These are phyloP conservation scores for Saccharomycopsis vini DNA, from an alignment of 805 yeast species.

Conservation along the genomic window DNA sequence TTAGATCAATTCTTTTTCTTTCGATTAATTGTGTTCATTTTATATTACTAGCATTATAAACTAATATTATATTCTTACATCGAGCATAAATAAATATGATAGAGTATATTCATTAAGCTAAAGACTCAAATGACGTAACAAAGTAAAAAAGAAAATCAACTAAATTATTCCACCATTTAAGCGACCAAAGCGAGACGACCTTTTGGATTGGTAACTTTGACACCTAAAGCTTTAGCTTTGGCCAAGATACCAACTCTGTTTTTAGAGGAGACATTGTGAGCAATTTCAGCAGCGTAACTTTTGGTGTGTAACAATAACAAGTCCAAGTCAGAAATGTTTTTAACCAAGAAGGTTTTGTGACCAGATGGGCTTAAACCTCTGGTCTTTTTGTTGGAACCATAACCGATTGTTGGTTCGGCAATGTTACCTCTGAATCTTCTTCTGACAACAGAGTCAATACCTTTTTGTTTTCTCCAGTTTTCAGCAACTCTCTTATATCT, in stretches of 20 bases:
- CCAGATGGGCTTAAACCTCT: conserved; percentile 94
- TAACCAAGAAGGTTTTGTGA: conserved; percentile 92
- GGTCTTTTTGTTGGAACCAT: conserved; percentile 99
- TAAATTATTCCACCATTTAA: too few species aligned
- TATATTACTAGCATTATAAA: too few species aligned
- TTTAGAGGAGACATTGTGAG: conserved; percentile 96
- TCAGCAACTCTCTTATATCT: conserved; percentile 97
- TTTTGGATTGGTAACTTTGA: conserved; percentile 98
- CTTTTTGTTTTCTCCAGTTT: conserved; percentile 99
- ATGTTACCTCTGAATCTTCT: conserved; percentile 99
- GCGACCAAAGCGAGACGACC: conserved; percentile 98
- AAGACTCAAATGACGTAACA: too few species aligned
- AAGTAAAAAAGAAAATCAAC: too few species aligned
- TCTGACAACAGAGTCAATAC: conserved; percentile 99
- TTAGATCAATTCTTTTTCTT: too few species aligned
- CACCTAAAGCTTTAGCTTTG: conserved; percentile 96
- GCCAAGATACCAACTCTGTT: conserved; percentile 95
- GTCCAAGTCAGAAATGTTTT: conserved; percentile 90
- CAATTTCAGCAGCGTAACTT: conserved; percentile 99
- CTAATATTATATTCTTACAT: too few species aligned
- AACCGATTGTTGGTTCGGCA: conserved; percentile 99
- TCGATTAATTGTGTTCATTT: too few species aligned
- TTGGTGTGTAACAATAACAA: conserved; percentile 93
- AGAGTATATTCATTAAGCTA: too few species aligned
- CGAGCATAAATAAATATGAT: too few species aligned